Evolutionary conservation across 2,329 filamentous ascomycete species (phyloP).

Genomic region (Cladosporium halotolerans): DNA sequence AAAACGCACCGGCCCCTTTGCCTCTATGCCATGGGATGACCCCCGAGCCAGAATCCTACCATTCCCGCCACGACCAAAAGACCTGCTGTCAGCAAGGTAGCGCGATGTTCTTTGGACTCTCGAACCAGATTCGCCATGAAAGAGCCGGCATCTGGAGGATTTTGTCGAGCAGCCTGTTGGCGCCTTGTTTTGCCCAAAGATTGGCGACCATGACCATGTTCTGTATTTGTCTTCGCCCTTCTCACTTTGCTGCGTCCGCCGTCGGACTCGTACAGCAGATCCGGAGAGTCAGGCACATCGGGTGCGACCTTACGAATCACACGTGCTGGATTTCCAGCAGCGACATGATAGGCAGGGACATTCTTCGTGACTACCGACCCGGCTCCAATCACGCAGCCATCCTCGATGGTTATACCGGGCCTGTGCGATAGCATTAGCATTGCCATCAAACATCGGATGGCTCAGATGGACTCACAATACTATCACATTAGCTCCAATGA

Average conservation of each 20-base stretch:
- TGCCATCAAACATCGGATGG: background rate
- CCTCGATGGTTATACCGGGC: constrained; percentile 20
- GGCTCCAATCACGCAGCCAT: constrained; percentile 21
- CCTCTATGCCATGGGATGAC: too few species aligned
- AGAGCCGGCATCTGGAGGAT: too few species aligned
- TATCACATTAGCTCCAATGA: constrained; percentile 19
- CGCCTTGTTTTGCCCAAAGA: too few species aligned
- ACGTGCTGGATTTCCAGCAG: constrained; percentile 19
- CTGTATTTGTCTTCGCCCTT: too few species aligned
- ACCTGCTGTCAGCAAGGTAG: too few species aligned
- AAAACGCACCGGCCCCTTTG: too few species aligned
- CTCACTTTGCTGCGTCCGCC: background rate
- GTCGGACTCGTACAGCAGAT: constrained; percentile 1
- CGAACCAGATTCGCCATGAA: too few species aligned
- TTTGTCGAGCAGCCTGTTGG: too few species aligned
- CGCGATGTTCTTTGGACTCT: too few species aligned
- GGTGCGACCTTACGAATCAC: constrained; percentile 18
- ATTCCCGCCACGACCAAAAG: too few species aligned
- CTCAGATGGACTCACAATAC: constrained; percentile 12
- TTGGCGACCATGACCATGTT: too few species aligned
- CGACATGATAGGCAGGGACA: constrained; percentile 17
- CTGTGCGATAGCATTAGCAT: background rate
- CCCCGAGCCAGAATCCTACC: too few species aligned
- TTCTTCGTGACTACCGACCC: constrained; percentile 18
- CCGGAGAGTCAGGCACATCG: constrained; percentile 11